Conservation (phyloP, 352 stramenopile genomes). For the Globisporangium paroecandrum region DNA sequence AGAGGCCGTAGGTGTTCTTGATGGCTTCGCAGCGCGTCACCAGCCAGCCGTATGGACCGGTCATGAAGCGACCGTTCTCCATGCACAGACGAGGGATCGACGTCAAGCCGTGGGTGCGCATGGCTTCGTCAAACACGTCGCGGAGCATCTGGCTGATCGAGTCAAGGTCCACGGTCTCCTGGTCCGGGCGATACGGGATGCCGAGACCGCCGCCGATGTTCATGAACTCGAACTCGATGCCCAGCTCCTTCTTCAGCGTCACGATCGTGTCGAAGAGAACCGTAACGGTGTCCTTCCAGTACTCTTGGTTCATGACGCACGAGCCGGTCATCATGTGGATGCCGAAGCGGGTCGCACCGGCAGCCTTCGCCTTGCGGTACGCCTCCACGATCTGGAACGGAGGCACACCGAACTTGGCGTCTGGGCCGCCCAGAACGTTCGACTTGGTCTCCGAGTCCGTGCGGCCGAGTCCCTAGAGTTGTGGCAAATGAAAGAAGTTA, state of each 20-base stretch:
- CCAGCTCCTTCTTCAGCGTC: conserved; percentile 70
- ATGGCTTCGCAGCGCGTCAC: conserved; percentile 83
- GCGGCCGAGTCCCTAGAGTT: conserved; percentile 55
- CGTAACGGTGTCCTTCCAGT: conserved; percentile 87
- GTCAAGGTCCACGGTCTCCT: conserved; percentile 63
- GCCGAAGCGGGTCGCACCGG: conserved; percentile 80
- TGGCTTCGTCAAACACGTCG: conserved; percentile 71
- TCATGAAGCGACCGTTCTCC: conserved; percentile 90
- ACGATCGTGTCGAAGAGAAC: conserved; percentile 83
- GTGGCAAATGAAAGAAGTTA: neutral
- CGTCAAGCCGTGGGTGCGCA: conserved; percentile 58
- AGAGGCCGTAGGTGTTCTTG: conserved; percentile 81
- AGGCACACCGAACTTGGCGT: conserved; percentile 88
- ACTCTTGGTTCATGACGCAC: conserved; percentile 86
- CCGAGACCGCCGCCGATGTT: conserved; percentile 88
- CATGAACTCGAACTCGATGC: conserved; percentile 90
- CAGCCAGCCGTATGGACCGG: conserved; percentile 83
- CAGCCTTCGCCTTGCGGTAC: conserved; percentile 77
- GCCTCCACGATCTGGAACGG: conserved; percentile 87
- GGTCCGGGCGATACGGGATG: conserved; percentile 82
- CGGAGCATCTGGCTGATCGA: conserved; percentile 74
- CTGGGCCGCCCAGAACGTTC: conserved; percentile 83
- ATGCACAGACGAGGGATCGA: conserved; percentile 75
- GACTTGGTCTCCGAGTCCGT: conserved; percentile 89
- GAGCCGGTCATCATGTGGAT: conserved; percentile 93